phyloP scores from a whole-genome alignment of 2,329 filamentous ascomycete genomes.

The Fusarium fracticaudum region DNA sequence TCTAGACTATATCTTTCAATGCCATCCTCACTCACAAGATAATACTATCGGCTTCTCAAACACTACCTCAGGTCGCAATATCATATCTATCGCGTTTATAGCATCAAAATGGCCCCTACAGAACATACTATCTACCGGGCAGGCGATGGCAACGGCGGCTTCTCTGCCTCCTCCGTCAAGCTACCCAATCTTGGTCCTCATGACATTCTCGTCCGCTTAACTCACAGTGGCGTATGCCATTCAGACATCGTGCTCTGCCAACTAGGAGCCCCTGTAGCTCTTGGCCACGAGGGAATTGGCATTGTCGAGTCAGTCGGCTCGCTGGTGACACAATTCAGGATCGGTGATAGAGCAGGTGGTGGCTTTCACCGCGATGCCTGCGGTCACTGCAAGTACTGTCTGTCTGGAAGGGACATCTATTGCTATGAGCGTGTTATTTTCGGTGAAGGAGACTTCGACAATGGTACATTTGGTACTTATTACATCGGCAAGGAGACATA shows the following conservation, averaged over 20 bases:
- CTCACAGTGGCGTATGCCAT: slow-evolving; percentile 9
- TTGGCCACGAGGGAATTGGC: not conserved
- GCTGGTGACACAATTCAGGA: not conserved
- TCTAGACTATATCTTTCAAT: not conserved
- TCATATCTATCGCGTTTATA: accelerated
- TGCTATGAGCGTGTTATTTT: slow-evolving; percentile 8
- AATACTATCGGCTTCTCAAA: accelerated
- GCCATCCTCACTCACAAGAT: not conserved
- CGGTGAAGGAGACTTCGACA: not conserved
- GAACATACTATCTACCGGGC: slow-evolving; percentile 1
- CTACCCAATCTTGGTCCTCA: not conserved
- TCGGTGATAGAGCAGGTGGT: slow-evolving; percentile 2
- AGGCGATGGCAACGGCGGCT: not conserved
- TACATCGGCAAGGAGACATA: slow-evolving; percentile 10
- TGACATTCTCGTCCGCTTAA: not conserved
- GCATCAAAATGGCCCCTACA: not conserved
- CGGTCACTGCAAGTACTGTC: slow-evolving; percentile 3
- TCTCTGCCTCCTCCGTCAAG: not conserved
- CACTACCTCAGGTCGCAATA: accelerated
- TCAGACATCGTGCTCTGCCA: not conserved
- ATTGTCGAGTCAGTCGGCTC: not conserved
- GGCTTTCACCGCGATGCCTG: slow-evolving; percentile 4
- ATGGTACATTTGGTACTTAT: not conserved
- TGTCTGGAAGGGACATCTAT: not conserved
- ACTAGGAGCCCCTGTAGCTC: not conserved